Conservation (phyloP, 2,329 filamentous ascomycete species). For the Colletotrichum sublineola region DNA sequence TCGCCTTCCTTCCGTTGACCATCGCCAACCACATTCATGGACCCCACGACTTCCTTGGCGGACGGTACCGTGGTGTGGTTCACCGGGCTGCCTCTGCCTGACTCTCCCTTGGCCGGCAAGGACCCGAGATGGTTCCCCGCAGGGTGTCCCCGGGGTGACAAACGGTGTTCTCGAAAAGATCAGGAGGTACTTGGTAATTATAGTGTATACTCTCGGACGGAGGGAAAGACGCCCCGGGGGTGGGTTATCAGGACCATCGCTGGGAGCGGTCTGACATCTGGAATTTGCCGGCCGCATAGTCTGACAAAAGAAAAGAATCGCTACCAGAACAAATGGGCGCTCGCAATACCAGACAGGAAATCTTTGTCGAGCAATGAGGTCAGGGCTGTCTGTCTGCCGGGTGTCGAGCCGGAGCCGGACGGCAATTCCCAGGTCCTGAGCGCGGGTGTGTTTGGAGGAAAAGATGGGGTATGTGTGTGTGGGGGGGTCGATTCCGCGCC, state of each 20-base stretch:
- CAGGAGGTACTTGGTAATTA: background rate
- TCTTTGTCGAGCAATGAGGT: constrained; percentile 4
- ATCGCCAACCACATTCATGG: constrained; percentile 6
- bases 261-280: constrained; percentile 20
- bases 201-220: background rate
- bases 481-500: constrained; percentile 44
- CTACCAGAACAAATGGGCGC: background rate
- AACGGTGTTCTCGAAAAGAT: constrained; percentile 32
- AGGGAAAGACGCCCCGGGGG: constrained; percentile 13
- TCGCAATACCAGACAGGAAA: background rate
- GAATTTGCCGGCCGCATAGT: background rate
- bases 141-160: constrained; percentile 34
- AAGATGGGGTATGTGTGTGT: constrained; percentile 33
- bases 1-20: constrained; percentile 6
- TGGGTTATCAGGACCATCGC: constrained; percentile 23
- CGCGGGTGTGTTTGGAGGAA: background rate
- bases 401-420: constrained; percentile 32
- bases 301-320: background rate
- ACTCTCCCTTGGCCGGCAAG: constrained; percentile 30
- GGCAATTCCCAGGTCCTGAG: constrained; percentile 9
- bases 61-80: constrained; percentile 4
- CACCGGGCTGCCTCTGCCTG: constrained; percentile 24
- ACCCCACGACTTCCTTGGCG: constrained; percentile 1
- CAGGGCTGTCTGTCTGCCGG: constrained; percentile 16
- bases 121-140: constrained; percentile 27